phyloP scores from a whole-genome alignment of 2,329 filamentous ascomycete genomes.

The Aureobasidium subglaciale region DNA sequence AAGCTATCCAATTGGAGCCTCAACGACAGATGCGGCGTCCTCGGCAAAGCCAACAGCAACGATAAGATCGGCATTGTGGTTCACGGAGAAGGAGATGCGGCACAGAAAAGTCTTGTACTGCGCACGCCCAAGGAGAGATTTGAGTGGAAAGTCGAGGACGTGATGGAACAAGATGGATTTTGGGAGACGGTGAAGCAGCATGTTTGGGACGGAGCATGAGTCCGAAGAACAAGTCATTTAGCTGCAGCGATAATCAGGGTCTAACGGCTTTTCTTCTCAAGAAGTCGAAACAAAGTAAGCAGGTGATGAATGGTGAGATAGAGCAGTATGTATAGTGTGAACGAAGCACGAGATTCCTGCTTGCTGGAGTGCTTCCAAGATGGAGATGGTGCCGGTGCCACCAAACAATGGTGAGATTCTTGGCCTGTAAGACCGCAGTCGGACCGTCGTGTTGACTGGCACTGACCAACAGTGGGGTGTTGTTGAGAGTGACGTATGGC shows the following conservation, averaged over 20 bases:
- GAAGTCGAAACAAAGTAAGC: neutral
- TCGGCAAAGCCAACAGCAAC: constrained; percentile 1
- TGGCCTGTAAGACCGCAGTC: neutral
- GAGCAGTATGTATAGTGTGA: neutral
- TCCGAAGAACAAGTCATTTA: neutral
- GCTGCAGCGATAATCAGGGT: constrained; percentile 9
- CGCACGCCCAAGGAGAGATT: neutral
- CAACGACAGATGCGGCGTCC: constrained; percentile 19
- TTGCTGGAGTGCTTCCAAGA: neutral
- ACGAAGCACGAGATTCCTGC: neutral
- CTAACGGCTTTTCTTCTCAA: neutral
- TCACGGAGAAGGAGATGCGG: neutral
- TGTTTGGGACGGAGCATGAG: neutral
- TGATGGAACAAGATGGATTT: constrained; percentile 6
- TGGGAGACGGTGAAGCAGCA: constrained; percentile 6
- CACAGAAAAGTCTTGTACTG: neutral
- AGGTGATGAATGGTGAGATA: neutral
- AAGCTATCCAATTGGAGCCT: constrained; percentile 18
- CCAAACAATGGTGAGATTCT: constrained; percentile 8
- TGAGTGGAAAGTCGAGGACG: constrained; percentile 5
- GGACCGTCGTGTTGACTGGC: constrained; percentile 13
- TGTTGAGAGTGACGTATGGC: constrained; percentile 12
- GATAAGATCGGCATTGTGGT: constrained; percentile 8
- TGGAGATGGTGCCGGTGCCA: too few species aligned
- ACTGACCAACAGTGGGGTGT: neutral